A percentile compares a stretch with the other conserved stretches of the same genome.
Conservation (phyloP, 2,329 filamentous ascomycete species). For the Leptographium galeiforme region DNA sequence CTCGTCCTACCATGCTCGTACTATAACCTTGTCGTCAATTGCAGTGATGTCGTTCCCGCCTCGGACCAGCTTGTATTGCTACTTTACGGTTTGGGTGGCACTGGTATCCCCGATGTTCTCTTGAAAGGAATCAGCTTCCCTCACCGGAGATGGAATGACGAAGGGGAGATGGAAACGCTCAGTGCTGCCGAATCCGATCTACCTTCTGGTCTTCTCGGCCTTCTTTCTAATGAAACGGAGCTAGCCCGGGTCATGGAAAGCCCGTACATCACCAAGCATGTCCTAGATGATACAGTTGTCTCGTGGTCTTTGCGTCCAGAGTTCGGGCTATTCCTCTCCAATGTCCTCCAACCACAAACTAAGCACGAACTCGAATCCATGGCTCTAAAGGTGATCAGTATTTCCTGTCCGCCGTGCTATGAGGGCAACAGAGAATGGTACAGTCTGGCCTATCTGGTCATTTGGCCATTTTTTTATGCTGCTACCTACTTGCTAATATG, state of each 20-base stretch:
- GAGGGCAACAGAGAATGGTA: conserved; percentile 2
- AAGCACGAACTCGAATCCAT: neutral
- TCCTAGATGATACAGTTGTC: neutral
- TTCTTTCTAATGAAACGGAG: neutral
- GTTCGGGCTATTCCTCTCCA: neutral
- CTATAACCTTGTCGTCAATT: neutral
- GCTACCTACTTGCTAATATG: neutral
- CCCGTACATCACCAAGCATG: neutral
- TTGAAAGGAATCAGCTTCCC: neutral
- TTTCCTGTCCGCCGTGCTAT: conserved; percentile 3
- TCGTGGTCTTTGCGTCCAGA: neutral
- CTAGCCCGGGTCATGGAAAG: neutral
- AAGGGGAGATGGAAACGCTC: neutral
- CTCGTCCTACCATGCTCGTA: neutral
- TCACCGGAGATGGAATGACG: neutral
- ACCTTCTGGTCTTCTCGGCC: neutral
- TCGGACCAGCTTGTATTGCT: neutral
- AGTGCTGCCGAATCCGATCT: neutral
- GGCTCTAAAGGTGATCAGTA: neutral
- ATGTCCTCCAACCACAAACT: neutral
- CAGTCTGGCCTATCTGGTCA: neutral
- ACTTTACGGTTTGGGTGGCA: neutral
- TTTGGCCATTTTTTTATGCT: neutral
- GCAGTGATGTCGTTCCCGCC: neutral
- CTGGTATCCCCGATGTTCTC: neutral